Conservation (phyloP, 2,329 filamentous ascomycete species). For the Epichloe gansuensis region DNA sequence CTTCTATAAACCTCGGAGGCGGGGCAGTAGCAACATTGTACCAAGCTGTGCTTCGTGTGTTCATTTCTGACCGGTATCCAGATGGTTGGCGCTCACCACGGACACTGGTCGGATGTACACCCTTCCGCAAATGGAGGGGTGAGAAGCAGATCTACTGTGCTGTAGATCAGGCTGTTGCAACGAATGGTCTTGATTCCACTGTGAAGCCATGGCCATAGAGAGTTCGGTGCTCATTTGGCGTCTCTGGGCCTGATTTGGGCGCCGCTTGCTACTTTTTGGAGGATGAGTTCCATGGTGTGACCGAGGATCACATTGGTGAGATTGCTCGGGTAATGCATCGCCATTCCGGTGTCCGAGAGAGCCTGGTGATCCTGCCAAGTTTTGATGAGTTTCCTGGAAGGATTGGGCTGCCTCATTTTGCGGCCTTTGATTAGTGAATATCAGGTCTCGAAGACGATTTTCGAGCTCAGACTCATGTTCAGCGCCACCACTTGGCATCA, state of each 20-base stretch:
- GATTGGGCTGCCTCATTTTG: neutral
- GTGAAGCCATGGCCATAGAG: conserved; percentile 41
- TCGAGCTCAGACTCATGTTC: conserved; percentile 29
- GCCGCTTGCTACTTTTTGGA: conserved; percentile 7
- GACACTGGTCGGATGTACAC: neutral
- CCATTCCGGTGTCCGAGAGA: neutral
- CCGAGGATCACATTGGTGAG: neutral
- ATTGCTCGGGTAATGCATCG: neutral
- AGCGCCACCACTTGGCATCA: neutral
- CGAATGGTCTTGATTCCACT: neutral
- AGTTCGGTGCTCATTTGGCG: conserved; percentile 50
- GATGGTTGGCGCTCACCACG: neutral
- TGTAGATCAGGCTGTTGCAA: neutral
- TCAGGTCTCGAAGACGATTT: conserved; percentile 46
- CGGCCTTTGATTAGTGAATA: conserved; percentile 35
- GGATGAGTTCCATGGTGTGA: conserved; percentile 10
- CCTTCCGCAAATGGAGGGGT: neutral
- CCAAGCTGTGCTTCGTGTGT: neutral
- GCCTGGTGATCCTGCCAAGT: neutral
- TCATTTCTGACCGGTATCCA: neutral
- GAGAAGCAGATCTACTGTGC: neutral
- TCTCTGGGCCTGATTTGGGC: conserved; percentile 47
- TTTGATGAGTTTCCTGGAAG: neutral
- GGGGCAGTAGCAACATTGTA: neutral
- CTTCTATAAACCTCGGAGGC: neutral